Evolutionary conservation across 805 yeast species (phyloP).

Genomic region (Hanseniaspora mollemarum): DNA sequence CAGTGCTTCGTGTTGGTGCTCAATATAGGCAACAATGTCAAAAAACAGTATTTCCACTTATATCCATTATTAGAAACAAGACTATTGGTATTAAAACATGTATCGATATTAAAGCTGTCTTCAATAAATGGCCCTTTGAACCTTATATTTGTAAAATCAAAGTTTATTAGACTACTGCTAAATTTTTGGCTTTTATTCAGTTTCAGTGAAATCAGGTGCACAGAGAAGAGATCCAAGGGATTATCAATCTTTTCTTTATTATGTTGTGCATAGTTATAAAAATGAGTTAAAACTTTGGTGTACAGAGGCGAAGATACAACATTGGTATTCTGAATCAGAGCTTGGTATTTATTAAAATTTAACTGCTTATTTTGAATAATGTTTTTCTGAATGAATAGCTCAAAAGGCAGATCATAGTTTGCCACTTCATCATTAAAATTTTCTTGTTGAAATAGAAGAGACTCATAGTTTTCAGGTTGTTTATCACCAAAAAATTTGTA

Average conservation of each 20-base stretch:
- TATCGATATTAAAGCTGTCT: constrained; percentile 23
- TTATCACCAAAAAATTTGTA: constrained; percentile 24
- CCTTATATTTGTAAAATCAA: constrained; percentile 9
- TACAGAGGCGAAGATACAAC: constrained; percentile 17
- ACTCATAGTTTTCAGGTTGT: constrained; percentile 19
- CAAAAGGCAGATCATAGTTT: constrained; percentile 20
- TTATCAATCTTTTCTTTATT: constrained; percentile 20
- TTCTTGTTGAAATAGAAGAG: not conserved
- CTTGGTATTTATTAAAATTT: constrained; percentile 20
- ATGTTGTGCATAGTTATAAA: constrained; percentile 24
- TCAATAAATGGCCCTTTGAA: constrained; percentile 25
- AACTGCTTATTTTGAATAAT: constrained; percentile 18
- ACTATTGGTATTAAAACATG: constrained; percentile 14
- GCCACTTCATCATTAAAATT: not conserved
- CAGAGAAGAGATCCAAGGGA: constrained; percentile 24
- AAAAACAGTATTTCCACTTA: constrained; percentile 32
- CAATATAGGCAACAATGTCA: constrained; percentile 32
- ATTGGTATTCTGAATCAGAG: constrained; percentile 21
- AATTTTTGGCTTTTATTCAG: constrained; percentile 17
- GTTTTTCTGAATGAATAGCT: constrained; percentile 20
- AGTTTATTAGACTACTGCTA: not conserved
- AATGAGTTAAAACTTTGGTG: constrained; percentile 19
- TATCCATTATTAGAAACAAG: constrained; percentile 23
- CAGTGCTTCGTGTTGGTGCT: constrained; percentile 30
- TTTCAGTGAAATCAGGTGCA: constrained; percentile 21